Conservation (phyloP, 106 monocot genomes). For the Acorus calamus region DNA sequence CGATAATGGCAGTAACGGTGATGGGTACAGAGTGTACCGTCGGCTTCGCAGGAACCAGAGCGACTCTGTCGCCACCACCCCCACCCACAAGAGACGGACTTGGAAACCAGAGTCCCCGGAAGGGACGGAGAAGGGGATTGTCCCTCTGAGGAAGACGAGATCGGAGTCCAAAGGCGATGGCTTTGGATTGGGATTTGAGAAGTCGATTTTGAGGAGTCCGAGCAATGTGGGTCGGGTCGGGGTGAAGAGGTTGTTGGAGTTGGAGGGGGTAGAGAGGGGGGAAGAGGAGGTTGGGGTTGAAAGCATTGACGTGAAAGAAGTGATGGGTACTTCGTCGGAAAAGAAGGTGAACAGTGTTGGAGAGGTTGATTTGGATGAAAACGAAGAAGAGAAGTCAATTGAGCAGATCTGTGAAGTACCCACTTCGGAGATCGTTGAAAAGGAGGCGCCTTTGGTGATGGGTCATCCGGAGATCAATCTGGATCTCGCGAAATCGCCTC, state of each 20-base stretch:
- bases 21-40: conserved; percentile 22
- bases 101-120: conserved; percentile 41
- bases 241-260: conserved; percentile 7
- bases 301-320: conserved; percentile 53
- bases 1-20: conserved; percentile 27
- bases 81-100: conserved; percentile 58
- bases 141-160: conserved; percentile 18
- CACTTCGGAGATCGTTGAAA: neutral
- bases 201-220: no score
- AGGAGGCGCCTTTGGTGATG: neutral
- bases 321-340: conserved; percentile 16
- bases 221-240: neutral
- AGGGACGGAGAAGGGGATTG: conserved; percentile 10
- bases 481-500: conserved; percentile 14
- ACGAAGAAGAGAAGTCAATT: conserved; percentile 16
- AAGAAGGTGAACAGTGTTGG: conserved; percentile 16
- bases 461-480: conserved; percentile 16
- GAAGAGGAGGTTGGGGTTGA: conserved; percentile 22
- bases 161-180: conserved; percentile 1
- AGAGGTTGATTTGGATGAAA: neutral
- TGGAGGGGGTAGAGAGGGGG: conserved; percentile 1
- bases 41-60: conserved; percentile 46
- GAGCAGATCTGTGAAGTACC: conserved; percentile 28
- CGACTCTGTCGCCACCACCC: conserved; percentile 16
- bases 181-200: neutral